Base-by-base conservation (phyloP, 202 grass and related monocot species). In the Brachypodium distachyon region DNA sequence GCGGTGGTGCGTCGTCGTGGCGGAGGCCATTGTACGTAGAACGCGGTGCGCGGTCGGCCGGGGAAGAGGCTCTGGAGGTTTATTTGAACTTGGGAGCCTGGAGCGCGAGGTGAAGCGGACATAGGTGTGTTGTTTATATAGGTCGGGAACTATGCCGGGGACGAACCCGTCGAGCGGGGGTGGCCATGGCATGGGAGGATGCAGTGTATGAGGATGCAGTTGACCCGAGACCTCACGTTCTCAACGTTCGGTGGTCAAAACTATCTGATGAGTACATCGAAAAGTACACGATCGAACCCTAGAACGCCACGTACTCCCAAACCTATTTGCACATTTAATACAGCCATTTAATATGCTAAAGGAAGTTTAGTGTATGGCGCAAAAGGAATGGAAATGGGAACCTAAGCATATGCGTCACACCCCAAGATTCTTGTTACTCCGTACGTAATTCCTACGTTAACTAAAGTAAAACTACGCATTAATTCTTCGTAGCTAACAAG, bases 51-150 rank as follows among this genome's bases (percentile, higher is more conserved):
- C 9, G 0, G 11, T 54, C 23, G 23, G 36, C 31, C 29, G 47
- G 39, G 39, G 1, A 34, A 13, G 19, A 50, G 44, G 9, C 3
- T 7, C 11, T 23, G 18, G 48, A 38, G 50, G 13, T 27, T 61
- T n/a, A n/a, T 28, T 77, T 5, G 72, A 0, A 46, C 29, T 37
- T 26, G 3, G 37, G 32, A 71, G 54, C 7, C 2, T 27, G 13
- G 36, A 74, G 69, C 26, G 57, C 38, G 77, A 47, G 44, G 64
- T 16, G 54, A 54, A 49, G 50, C 2, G 27, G 2, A 41, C 18
- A 27, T 39, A 26, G 46, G 18, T 50, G 42, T n/a, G n/a, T n/a
- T n/a, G 70, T 61, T 80, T 86, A 82, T 74, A 86, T 76, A 85
- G 76, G 9, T 33, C 18, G 18, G 13, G 11, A 47, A 50, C 10